These are phyloP conservation scores for Mycosarcoma maydis DNA, from an alignment of 1,284 basidiomycete species.

Conservation along the genomic window DNA sequence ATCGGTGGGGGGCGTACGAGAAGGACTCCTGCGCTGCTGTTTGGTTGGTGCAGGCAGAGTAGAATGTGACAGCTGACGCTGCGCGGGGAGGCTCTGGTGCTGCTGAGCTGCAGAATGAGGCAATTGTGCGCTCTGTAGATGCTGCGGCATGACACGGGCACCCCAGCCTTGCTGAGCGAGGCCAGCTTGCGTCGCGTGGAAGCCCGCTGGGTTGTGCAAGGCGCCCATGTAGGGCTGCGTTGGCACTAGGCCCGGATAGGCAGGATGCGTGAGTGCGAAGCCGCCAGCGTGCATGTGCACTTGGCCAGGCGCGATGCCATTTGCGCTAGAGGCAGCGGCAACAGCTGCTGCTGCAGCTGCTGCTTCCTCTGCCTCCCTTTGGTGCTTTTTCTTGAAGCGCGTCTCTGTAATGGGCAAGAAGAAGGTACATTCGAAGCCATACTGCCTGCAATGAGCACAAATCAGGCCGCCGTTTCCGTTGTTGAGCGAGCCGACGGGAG, in stretches of 20 bases:
- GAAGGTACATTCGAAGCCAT: constrained; percentile 70
- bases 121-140: constrained; percentile 7
- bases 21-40: constrained; percentile 23
- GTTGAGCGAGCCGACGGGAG: constrained; percentile 47
- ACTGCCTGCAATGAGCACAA: constrained; percentile 55
- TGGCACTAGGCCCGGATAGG: constrained; percentile 26
- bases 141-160: constrained; percentile 15
- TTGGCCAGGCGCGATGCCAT: constrained; percentile 6
- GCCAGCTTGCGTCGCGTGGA: constrained; percentile 20
- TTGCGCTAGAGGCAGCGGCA: constrained; percentile 35
- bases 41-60: neutral
- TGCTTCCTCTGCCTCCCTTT: constrained; percentile 73
- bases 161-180: constrained; percentile 26
- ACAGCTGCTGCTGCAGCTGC: constrained; percentile 64
- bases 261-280: constrained; percentile 5
- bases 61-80: neutral
- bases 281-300: constrained; percentile 15
- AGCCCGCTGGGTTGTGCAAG: constrained; percentile 32
- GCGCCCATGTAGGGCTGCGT: constrained; percentile 38
- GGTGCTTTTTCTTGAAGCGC: constrained; percentile 94
- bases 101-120: constrained; percentile 1
- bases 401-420: constrained; percentile 98
- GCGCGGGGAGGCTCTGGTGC: constrained; percentile 1
- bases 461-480: constrained; percentile 56
- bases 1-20: constrained; percentile 52